These are phyloP conservation scores for Ustilago cynodontis DNA, from an alignment of 1,284 basidiomycete genomes.

Conservation along the genomic window DNA sequence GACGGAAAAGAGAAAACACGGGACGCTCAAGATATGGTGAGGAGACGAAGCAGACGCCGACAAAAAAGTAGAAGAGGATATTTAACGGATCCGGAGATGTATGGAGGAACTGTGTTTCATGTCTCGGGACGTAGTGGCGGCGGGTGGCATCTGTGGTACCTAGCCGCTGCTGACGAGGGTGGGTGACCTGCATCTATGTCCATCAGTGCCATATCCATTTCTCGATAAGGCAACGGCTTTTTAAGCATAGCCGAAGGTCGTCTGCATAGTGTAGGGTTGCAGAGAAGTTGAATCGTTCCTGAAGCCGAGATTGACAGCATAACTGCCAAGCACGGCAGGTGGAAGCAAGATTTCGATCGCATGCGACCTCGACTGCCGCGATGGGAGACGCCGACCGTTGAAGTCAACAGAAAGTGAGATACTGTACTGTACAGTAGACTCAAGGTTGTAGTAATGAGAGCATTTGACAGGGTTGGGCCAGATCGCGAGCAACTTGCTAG, in stretches of 20 bases:
- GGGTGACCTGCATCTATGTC: background rate
- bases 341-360: slow-evolving; percentile 1
- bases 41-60: background rate
- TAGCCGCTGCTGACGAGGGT: background rate
- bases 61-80: background rate
- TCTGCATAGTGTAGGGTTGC: background rate
- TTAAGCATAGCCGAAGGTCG: background rate
- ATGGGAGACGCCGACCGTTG: background rate
- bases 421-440: too few relatives aligned
- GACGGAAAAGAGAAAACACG: background rate
- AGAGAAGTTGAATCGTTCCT: slow-evolving; percentile 19
- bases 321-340: slow-evolving; percentile 6
- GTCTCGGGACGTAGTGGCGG: background rate
- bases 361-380: background rate
- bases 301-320: background rate
- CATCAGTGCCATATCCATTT: background rate
- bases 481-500: background rate
- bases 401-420: background rate
- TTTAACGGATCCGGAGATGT: background rate
- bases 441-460: background rate
- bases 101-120: background rate
- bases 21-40: background rate
- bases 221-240: background rate
- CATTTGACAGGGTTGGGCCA: background rate
- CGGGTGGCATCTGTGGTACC: background rate